Percentiles rank a stretch among this genome's conserved stretches.
phyloP scores from a whole-genome alignment of 345 rosid genomes.

The Linum tenue region DNA sequence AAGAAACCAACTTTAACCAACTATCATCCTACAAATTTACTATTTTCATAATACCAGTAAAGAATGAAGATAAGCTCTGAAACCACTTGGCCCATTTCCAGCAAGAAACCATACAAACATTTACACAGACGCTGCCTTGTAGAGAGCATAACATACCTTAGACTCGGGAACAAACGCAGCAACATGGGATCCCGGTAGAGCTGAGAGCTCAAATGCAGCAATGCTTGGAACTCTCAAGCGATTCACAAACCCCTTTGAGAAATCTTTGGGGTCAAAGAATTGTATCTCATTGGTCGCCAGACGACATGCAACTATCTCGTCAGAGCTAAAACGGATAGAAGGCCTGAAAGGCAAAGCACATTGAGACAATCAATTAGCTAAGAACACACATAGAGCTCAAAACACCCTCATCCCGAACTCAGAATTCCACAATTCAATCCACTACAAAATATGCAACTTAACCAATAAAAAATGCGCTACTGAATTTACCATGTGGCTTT shows the following conservation, averaged over 20 bases:
- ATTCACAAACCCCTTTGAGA: slow-evolving; percentile 59
- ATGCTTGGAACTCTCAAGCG: slow-evolving; percentile 68
- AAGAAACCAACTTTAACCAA: too few species aligned
- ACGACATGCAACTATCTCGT: slow-evolving; percentile 77
- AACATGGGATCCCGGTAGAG: slow-evolving; percentile 68
- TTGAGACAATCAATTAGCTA: slow-evolving; percentile 5
- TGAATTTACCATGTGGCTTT: slow-evolving; percentile 61
- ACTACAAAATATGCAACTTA: neutral
- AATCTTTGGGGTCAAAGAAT: slow-evolving; percentile 72
- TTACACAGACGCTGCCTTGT: slow-evolving; percentile 2
- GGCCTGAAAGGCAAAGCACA: slow-evolving; percentile 51
- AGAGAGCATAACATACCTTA: slow-evolving; percentile 42
- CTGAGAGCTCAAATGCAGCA: slow-evolving; percentile 76
- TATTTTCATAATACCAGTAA: neutral
- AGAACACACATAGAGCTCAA: neutral
- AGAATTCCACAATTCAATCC: neutral
- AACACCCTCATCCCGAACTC: neutral
- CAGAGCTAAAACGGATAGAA: slow-evolving; percentile 57
- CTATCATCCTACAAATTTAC: too few species aligned
- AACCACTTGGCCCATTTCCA: too few species aligned
- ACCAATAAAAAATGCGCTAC: neutral
- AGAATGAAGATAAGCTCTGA: neutral
- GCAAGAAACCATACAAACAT: neutral
- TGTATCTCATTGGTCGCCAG: slow-evolving; percentile 85
- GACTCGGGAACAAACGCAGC: slow-evolving; percentile 89